These are phyloP conservation scores for Dryas drummondii DNA, from an alignment of 306 rosid genomes.

Conservation along the genomic window DNA sequence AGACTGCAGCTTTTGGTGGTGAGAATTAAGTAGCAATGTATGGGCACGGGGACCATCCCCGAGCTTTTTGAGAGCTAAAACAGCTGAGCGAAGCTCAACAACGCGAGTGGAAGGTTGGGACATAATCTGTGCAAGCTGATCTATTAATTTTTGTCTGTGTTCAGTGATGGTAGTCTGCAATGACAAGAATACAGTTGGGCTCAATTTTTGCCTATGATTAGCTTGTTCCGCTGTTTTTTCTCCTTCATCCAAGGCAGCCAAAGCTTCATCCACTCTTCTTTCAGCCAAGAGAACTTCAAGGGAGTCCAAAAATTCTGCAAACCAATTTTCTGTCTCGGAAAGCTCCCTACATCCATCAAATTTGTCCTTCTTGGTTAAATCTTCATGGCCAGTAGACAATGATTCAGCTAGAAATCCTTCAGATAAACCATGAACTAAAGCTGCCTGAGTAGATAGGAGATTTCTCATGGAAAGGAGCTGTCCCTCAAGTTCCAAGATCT, in stretches of 20 bases:
- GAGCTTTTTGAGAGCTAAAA: slow-evolving; percentile 56
- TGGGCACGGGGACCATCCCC: slow-evolving; percentile 93
- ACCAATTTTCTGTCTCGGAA: slow-evolving; percentile 59
- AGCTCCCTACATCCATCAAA: slow-evolving; percentile 42
- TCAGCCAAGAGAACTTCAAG: slow-evolving; percentile 82
- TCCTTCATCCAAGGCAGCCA: slow-evolving; percentile 65
- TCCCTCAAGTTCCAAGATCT: slow-evolving; percentile 90
- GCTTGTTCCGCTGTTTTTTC: slow-evolving; percentile 47
- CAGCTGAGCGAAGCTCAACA: slow-evolving; percentile 62
- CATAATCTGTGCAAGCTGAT: slow-evolving; percentile 69
- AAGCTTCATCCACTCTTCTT: slow-evolving; percentile 79
- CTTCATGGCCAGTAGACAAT: slow-evolving; percentile 41
- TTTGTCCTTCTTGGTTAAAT: slow-evolving; percentile 41
- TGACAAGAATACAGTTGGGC: slow-evolving; percentile 38
- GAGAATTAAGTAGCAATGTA: slow-evolving; percentile 59
- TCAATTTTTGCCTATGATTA: slow-evolving; percentile 30
- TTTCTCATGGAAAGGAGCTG: slow-evolving; percentile 87
- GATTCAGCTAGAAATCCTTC: slow-evolving; percentile 60
- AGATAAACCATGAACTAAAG: slow-evolving; percentile 74
- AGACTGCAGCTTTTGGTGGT: slow-evolving; percentile 48
- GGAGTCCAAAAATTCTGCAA: slow-evolving; percentile 60
- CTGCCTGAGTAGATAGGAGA: slow-evolving; percentile 74
- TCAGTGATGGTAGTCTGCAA: slow-evolving; percentile 48
- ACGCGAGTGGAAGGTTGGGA: slow-evolving; percentile 61
- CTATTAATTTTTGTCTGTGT: slow-evolving; percentile 64